A percentile compares a stretch with the other conserved stretches of the same genome.
These are phyloP conservation scores for Medicago lupulina DNA, from an alignment of 306 rosid genomes.

Conservation along the genomic window DNA sequence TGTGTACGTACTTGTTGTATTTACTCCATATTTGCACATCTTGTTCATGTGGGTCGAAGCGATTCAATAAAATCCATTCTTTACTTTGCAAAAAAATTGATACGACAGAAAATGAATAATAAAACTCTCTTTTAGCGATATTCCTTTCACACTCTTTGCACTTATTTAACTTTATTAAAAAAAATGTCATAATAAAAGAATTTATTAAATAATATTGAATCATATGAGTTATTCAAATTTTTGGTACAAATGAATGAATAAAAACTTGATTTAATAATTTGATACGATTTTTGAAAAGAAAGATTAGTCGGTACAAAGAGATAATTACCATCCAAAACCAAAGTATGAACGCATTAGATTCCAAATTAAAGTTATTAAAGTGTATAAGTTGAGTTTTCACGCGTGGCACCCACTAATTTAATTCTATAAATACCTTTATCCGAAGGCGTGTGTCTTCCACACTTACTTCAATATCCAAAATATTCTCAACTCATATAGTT, in stretches of 20 bases:
- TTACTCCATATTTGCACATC: not conserved
- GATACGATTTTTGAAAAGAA: constrained; percentile 1
- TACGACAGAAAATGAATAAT: not conserved
- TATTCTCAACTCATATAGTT: not conserved
- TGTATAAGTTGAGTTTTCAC: not conserved
- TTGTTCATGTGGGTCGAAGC: not conserved
- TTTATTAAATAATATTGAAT: not conserved
- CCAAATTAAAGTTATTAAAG: constrained; percentile 1
- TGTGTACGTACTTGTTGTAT: not conserved
- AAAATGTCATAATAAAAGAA: no score
- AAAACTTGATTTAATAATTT: not conserved
- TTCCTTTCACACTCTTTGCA: not conserved
- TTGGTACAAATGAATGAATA: no score
- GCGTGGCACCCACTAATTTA: constrained; percentile 16
- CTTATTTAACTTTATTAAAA: no score
- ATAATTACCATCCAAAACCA: not conserved
- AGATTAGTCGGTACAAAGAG: not conserved
- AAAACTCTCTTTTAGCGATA: not conserved
- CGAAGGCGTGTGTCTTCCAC: constrained; percentile 58
- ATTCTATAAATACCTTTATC: constrained; percentile 38
- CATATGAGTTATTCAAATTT: not conserved
- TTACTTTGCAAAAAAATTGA: not conserved
- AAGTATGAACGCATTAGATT: constrained; percentile 47
- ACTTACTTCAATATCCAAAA: constrained; percentile 26
- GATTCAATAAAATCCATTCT: not conserved